A percentile compares a stretch with the other conserved stretches of the same genome.
Conservation (phyloP, 108 stramenopile species). For the Epithemia pelagica region DNA sequence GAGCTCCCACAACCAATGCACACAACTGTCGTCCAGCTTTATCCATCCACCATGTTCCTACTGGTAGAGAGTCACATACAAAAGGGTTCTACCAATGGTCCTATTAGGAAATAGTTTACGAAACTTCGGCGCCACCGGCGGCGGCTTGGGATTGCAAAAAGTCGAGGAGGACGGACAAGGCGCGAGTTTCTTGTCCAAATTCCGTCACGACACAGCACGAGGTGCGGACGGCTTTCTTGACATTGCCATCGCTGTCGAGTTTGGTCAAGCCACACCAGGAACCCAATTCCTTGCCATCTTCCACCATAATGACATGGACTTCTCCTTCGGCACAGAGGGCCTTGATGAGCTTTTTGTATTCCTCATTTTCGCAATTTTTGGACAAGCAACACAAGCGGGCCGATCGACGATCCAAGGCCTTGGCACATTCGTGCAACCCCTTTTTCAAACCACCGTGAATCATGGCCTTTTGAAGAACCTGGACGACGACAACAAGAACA, state of each 20-base stretch:
- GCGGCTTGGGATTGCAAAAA: constrained; percentile 95
- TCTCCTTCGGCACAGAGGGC: constrained; percentile 97
- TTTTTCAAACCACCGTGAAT: constrained; percentile 96
- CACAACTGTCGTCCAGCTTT: too few species aligned
- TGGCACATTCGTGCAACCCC: constrained; percentile 98
- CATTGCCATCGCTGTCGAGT: constrained; percentile 92
- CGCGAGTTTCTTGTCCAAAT: constrained; percentile 97
- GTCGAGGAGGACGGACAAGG: constrained; percentile 90
- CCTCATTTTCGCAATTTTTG: constrained; percentile 98
- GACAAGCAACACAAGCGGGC: constrained; percentile 98
- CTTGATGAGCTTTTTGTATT: constrained; percentile 98
- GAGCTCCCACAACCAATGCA: too few species aligned
- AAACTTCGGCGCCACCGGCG: constrained; percentile 20
- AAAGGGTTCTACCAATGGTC: too few species aligned
- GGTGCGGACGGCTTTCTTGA: constrained; percentile 96
- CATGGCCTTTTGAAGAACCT: constrained; percentile 97
- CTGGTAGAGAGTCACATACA: too few species aligned
- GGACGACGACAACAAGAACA: neutral
- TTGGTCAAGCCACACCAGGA: constrained; percentile 98
- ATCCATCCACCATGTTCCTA: too few species aligned
- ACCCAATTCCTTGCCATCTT: constrained; percentile 91
- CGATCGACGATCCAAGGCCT: constrained; percentile 94
- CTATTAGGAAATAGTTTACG: too few species aligned
- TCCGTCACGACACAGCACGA: constrained; percentile 97
- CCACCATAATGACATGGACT: constrained; percentile 97